These are phyloP conservation scores for Lenwebbia sp. DNA, from an alignment of 345 rosid species.

Conservation along the genomic window DNA sequence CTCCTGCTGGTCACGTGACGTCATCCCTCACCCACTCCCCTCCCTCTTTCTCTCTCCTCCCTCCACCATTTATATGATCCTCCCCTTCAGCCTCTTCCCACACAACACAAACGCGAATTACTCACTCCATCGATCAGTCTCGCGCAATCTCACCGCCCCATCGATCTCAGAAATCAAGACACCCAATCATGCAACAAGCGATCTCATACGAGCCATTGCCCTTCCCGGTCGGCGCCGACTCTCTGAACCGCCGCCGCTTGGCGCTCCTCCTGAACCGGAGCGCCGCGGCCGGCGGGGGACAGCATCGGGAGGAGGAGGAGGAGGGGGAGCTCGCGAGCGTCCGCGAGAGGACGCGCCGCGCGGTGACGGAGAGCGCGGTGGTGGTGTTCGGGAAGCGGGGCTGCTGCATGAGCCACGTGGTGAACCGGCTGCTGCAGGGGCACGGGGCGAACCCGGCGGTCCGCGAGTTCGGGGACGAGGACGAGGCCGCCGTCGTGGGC, in stretches of 20 bases:
- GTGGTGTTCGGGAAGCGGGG: slow-evolving; percentile 62
- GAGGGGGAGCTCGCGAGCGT: neutral
- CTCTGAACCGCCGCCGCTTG: neutral
- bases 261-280: neutral
- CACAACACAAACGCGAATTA: neutral
- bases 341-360: neutral
- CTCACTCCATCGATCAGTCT: neutral
- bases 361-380: slow-evolving; percentile 66
- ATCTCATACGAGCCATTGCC: slow-evolving; percentile 13
- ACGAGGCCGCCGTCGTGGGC: slow-evolving; percentile 21
- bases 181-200: slow-evolving; percentile 18
- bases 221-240: neutral
- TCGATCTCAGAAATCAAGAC: neutral
- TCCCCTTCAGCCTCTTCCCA: neutral
- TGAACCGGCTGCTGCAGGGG: slow-evolving; percentile 44
- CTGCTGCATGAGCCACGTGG: slow-evolving; percentile 91
- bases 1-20: neutral
- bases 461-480: slow-evolving; percentile 49
- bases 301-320: neutral
- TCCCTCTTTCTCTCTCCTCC: neutral
- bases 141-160: neutral
- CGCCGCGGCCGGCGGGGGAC: neutral
- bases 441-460: slow-evolving; percentile 73
- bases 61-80: neutral
- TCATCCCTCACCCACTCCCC: neutral